A percentile compares a stretch with the other conserved stretches of the same genome.
Conservation (phyloP, 1,284 basidiomycete genomes). For the Apiotrichum mycotoxinovorans region DNA sequence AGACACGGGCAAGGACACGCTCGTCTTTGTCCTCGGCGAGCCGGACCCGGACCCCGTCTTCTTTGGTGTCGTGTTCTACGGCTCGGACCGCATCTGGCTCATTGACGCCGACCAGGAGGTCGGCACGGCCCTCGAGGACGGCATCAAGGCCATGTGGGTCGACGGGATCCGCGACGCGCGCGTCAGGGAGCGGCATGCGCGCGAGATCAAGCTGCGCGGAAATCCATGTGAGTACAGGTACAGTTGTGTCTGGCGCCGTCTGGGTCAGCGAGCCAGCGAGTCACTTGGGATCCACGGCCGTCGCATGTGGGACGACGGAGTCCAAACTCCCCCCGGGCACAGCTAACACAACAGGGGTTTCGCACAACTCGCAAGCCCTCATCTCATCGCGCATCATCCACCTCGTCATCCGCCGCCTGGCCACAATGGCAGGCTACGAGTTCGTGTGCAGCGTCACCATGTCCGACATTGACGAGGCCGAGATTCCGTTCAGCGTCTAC, state of each 20-base stretch:
- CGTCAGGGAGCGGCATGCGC: slow-evolving; percentile 41
- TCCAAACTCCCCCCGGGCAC: too few relatives aligned
- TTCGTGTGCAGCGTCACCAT: slow-evolving; percentile 40
- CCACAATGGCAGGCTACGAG: slow-evolving; percentile 27
- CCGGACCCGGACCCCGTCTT: slow-evolving; percentile 46
- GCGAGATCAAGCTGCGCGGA: slow-evolving; percentile 41
- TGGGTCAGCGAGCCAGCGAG: too few relatives aligned
- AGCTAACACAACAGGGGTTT: slow-evolving; percentile 9
- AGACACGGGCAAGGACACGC: slow-evolving; percentile 46
- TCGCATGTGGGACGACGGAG: too few relatives aligned
- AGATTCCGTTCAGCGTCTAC: slow-evolving; percentile 43
- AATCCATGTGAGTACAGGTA: slow-evolving; percentile 36
- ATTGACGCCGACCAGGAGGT: slow-evolving; percentile 47
- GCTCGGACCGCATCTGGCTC: slow-evolving; percentile 43
- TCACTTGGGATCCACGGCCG: too few relatives aligned
- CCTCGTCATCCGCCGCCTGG: slow-evolving; percentile 29
- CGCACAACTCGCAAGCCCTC: slow-evolving; percentile 31
- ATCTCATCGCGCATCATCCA: slow-evolving; percentile 45
- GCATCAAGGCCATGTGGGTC: slow-evolving; percentile 41
- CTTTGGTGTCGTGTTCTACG: slow-evolving; percentile 44
- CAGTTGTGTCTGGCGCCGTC: too few relatives aligned
- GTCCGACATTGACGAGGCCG: slow-evolving; percentile 42
- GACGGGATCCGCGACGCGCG: slow-evolving; percentile 43
- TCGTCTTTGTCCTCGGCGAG: slow-evolving; percentile 34
- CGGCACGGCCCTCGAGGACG: slow-evolving; percentile 42